Evolutionary conservation across 2,329 filamentous ascomycete species (phyloP), one percentile per base, ranked within the genome.

Genomic region (Intubia oerlemansii): DNA sequence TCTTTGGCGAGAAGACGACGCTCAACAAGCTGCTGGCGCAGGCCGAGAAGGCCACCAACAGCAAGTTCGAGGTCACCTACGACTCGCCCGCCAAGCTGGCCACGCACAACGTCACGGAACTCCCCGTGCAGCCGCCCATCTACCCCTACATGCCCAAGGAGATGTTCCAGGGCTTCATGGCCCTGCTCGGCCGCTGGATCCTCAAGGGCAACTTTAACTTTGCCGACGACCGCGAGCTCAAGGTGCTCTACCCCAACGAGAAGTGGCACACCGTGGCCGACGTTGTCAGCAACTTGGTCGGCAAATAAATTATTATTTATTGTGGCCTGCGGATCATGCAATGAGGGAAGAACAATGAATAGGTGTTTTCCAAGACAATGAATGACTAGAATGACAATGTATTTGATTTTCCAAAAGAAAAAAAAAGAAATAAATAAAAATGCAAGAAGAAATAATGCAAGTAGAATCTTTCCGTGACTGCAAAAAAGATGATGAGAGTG

Each of bases 401-500:
- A n/a, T n/a, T n/a, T n/a, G n/a, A n/a, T n/a, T n/a, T n/a, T n/a
- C n/a, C n/a, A n/a, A n/a, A n/a, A n/a, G n/a, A n/a, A n/a, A n/a
- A n/a, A n/a, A n/a, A n/a, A n/a, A n/a, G n/a, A n/a, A n/a, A n/a
- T n/a, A n/a, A n/a, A n/a, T n/a, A n/a, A n/a, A n/a, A n/a, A n/a
- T n/a, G n/a, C n/a, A n/a, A n/a, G n/a, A n/a, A n/a, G n/a, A n/a
- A n/a, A n/a, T n/a, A n/a, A n/a, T n/a, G n/a, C n/a, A n/a, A n/a
- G n/a, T n/a, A n/a, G n/a, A n/a, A n/a, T n/a, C n/a, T n/a, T n/a
- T n/a, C n/a, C n/a, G n/a, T n/a, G n/a, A n/a, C n/a, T n/a, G 17
- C 22, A 29, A 29, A 26, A 18, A 29, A 8, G 10, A 9, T 47
- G 46, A 50, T 41, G 39, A 46, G 41, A 46, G 46, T 50, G 46